phyloP scores from a whole-genome alignment of 208 protist species.

The Phytomonas serpens region DNA sequence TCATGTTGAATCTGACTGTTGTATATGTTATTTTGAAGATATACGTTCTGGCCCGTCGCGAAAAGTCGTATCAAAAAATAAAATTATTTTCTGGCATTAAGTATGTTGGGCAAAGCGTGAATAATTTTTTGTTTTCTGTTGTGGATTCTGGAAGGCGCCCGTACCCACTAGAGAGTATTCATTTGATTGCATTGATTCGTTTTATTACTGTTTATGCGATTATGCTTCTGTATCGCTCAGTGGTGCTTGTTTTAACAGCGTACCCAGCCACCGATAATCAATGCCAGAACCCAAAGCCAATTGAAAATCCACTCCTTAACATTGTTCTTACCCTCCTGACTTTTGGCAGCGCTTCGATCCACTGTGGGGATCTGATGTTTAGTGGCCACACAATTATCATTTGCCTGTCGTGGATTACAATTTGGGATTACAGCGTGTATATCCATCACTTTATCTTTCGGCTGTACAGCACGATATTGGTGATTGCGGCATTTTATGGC shows the following conservation, averaged over 20 bases:
- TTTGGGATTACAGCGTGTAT: constrained; percentile 60
- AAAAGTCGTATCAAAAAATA: background rate
- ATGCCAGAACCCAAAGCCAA: constrained; percentile 57
- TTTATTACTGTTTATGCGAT: constrained; percentile 58
- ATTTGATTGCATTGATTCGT: constrained; percentile 54
- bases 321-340: constrained; percentile 77
- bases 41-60: constrained; percentile 47
- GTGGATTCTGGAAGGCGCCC: constrained; percentile 36
- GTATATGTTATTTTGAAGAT: constrained; percentile 47
- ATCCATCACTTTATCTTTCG: constrained; percentile 42
- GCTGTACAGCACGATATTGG: constrained; percentile 23
- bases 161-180: constrained; percentile 19
- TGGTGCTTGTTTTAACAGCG: constrained; percentile 68
- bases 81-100: constrained; percentile 12
- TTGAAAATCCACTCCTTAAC: constrained; percentile 60
- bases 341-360: constrained; percentile 58
- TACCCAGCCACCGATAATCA: constrained; percentile 79
- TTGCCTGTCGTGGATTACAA: constrained; percentile 33
- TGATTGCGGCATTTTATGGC: constrained; percentile 45
- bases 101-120: constrained; percentile 16
- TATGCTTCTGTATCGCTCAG: constrained; percentile 55
- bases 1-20: constrained; percentile 31
- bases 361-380: constrained; percentile 89
- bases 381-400: constrained; percentile 85
- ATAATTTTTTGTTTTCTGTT: constrained; percentile 40